phyloP scores from a whole-genome alignment of 177 flowering plant species.

The Vitis hybrid region DNA sequence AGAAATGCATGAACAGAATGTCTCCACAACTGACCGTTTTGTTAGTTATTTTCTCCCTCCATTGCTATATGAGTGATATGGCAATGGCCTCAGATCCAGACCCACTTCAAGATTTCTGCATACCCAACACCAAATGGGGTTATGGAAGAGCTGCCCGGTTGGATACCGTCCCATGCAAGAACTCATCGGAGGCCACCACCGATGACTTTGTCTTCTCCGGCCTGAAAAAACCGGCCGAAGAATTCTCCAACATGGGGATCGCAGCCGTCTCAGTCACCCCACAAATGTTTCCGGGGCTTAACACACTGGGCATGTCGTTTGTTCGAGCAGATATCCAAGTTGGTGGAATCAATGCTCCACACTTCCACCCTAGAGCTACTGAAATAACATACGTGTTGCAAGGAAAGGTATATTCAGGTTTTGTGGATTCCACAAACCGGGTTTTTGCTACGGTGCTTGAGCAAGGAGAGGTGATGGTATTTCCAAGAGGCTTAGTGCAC shows the following conservation, averaged over 20 bases:
- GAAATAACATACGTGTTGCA: conserved; percentile 51
- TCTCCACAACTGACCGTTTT: conserved; percentile 8
- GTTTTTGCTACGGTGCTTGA: conserved; percentile 51
- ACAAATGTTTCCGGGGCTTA: conserved; percentile 57
- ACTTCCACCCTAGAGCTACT: conserved; percentile 70
- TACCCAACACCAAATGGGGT: conserved; percentile 34
- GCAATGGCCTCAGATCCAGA: conserved; percentile 63
- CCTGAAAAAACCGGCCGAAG: conserved; percentile 33
- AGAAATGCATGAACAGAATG: conserved; percentile 13
- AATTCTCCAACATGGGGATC: conserved; percentile 45
- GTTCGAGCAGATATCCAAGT: conserved; percentile 54
- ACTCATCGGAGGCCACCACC: conserved; percentile 38
- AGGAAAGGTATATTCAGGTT: conserved; percentile 65
- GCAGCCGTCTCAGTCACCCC: conserved; percentile 41
- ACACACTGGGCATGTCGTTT: conserved; percentile 76
- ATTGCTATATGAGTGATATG: neutral
- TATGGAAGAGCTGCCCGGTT: conserved; percentile 7
- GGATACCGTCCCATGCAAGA: conserved; percentile 45
- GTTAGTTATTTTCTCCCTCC: conserved; percentile 19
- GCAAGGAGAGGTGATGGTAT: conserved; percentile 74
- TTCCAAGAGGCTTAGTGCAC: conserved; percentile 63
- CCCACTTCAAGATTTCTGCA: conserved; percentile 64
- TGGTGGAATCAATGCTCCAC: conserved; percentile 62
- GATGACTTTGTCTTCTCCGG: conserved; percentile 67
- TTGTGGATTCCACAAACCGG: conserved; percentile 54